phyloP scores from a whole-genome alignment of 805 yeast species.

The Wickerhamiella galacta region DNA sequence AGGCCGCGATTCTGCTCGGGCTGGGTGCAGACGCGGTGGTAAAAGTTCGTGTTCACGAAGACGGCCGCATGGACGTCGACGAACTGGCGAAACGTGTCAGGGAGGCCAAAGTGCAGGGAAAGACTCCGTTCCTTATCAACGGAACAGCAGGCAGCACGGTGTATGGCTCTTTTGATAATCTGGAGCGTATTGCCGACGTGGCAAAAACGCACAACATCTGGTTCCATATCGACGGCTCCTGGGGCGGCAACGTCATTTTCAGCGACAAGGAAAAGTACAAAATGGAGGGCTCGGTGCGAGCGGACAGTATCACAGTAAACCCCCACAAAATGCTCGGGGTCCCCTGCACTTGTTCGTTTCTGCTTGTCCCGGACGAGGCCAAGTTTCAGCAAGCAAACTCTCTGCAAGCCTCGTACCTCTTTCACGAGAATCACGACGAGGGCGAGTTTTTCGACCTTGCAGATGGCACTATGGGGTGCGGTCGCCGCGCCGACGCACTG shows the following conservation, averaged over 20 bases:
- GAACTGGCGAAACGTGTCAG: conserved; percentile 32
- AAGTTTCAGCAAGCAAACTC: conserved; percentile 59
- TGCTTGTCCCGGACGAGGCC: conserved; percentile 51
- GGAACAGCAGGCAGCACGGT: conserved; percentile 87
- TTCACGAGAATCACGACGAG: conserved; percentile 44
- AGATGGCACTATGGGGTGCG: conserved; percentile 87
- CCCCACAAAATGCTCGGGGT: conserved; percentile 87
- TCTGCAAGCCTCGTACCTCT: conserved; percentile 61
- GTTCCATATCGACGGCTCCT: conserved; percentile 79
- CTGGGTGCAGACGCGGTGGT: conserved; percentile 46
- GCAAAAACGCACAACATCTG: conserved; percentile 43
- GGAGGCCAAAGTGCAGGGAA: conserved; percentile 34
- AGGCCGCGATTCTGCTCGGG: conserved; percentile 64
- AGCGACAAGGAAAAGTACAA: conserved; percentile 30
- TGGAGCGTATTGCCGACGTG: conserved; percentile 35
- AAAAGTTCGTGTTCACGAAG: conserved; percentile 39
- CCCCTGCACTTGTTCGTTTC: conserved; percentile 50
- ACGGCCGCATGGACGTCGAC: conserved; percentile 39
- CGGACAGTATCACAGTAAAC: conserved; percentile 62
- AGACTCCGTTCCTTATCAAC: conserved; percentile 55
- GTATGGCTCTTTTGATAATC: conserved; percentile 65
- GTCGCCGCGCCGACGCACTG: conserved; percentile 67
- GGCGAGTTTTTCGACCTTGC: conserved; percentile 56
- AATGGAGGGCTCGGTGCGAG: conserved; percentile 44
- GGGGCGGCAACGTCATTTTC: conserved; percentile 80